Conservation (phyloP, 371 early-diverging fungal genomes). For the Parasitella parasitica region DNA sequence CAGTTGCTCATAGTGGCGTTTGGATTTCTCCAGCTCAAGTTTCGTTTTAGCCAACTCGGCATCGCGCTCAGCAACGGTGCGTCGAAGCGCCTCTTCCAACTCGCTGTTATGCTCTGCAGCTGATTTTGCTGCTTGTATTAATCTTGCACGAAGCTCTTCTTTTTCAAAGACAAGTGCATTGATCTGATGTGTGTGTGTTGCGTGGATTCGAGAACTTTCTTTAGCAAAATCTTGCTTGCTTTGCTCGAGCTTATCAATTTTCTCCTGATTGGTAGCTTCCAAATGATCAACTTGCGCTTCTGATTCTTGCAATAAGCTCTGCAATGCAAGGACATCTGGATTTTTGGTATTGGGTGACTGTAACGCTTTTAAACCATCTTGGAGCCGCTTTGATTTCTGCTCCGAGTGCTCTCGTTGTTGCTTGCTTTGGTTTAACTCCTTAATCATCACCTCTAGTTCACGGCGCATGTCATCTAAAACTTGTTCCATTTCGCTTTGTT, state of each 20-base stretch:
- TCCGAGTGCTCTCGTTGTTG: background rate
- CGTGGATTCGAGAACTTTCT: background rate
- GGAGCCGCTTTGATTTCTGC: conserved; percentile 1
- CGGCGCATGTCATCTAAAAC: conserved; percentile 11
- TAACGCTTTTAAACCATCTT: background rate
- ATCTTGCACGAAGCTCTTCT: background rate
- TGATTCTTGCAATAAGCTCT: conserved; percentile 1
- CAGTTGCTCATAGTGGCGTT: background rate
- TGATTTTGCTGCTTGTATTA: conserved; percentile 1
- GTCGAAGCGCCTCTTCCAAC: conserved; percentile 15
- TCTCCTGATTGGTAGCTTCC: background rate
- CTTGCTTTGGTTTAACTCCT: conserved; percentile 10
- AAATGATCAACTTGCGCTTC: conserved; percentile 1
- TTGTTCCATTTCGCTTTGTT: conserved; percentile 11
- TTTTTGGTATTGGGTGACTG: background rate
- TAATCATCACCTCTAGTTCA: conserved; percentile 22
- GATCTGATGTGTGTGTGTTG: background rate
- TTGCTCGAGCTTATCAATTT: background rate
- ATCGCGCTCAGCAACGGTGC: conserved; percentile 19
- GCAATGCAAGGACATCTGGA: background rate
- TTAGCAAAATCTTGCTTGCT: background rate
- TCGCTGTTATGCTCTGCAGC: background rate
- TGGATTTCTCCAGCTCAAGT: conserved; percentile 1
- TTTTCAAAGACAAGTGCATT: background rate
- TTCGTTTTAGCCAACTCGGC: conserved; percentile 8